Conservation (phyloP, 2,329 filamentous ascomycete genomes). For the Alternaria dauci region DNA sequence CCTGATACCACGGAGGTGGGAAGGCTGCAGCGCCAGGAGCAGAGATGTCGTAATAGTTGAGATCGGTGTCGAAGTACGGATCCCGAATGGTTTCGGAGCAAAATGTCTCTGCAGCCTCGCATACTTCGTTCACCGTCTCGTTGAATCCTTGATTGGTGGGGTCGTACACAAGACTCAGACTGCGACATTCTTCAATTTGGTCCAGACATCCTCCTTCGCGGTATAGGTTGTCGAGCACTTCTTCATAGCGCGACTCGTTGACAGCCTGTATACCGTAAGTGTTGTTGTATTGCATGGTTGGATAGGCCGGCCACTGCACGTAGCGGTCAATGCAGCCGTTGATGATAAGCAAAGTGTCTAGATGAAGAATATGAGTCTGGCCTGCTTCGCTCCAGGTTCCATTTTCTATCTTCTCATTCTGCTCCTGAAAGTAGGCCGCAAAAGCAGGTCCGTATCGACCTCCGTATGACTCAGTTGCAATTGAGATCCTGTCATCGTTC, state of each 20-base stretch:
- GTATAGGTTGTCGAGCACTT: conserved; percentile 56
- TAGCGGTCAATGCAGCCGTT: conserved; percentile 65
- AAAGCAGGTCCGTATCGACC: conserved; percentile 67
- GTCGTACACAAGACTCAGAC: conserved; percentile 58
- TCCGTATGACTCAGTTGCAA: conserved; percentile 62
- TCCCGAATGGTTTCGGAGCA: conserved; percentile 58
- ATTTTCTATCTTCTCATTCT: conserved; percentile 63
- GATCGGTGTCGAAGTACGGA: conserved; percentile 55
- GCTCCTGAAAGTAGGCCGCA: conserved; percentile 63
- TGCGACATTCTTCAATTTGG: conserved; percentile 61
- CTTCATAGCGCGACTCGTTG: conserved; percentile 58
- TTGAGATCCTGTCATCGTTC: conserved; percentile 64
- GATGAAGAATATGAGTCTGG: conserved; percentile 48
- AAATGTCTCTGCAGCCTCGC: conserved; percentile 55
- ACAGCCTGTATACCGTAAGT: conserved; percentile 65
- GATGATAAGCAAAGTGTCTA: conserved; percentile 65
- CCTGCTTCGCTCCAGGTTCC: conserved; percentile 46
- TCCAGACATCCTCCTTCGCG: conserved; percentile 63
- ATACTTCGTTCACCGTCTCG: conserved; percentile 51
- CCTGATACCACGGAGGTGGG: conserved; percentile 56
- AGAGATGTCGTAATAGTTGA: conserved; percentile 67
- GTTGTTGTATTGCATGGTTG: conserved; percentile 64
- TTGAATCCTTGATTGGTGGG: conserved; percentile 57
- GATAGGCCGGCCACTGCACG: conserved; percentile 59
- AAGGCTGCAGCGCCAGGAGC: conserved; percentile 57